A percentile compares a stretch with the other conserved stretches of the same genome.
phyloP scores from a whole-genome alignment of 768 basidiomycete species.

The Kwoniella sp. region DNA sequence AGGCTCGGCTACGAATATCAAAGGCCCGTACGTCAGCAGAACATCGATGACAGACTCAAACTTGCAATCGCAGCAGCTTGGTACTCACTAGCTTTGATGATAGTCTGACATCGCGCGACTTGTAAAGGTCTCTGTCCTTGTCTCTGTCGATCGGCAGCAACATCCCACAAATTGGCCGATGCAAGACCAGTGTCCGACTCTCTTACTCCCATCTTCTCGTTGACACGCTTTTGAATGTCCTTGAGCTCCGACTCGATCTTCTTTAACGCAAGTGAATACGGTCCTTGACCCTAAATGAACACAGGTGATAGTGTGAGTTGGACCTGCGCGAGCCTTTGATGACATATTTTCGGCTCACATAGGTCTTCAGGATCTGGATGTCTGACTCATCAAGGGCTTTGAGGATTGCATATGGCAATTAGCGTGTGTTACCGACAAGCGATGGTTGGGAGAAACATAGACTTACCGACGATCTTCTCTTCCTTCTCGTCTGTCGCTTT shows the following conservation, averaged over 20 bases:
- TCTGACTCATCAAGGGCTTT: slow-evolving; percentile 94
- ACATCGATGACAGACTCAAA: no score
- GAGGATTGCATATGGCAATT: slow-evolving; percentile 20
- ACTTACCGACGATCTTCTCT: slow-evolving; percentile 84
- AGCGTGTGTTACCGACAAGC: slow-evolving; percentile 4
- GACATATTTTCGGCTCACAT: no score
- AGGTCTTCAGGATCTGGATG: slow-evolving; percentile 98
- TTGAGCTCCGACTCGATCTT: slow-evolving; percentile 88
- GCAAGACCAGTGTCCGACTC: slow-evolving; percentile 98
- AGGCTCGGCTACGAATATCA: slow-evolving; percentile 62
- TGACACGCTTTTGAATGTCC: slow-evolving; percentile 93
- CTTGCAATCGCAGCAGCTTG: no score
- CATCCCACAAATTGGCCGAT: slow-evolving; percentile 95
- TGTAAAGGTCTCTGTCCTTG: slow-evolving; percentile 91
- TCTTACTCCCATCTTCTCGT: slow-evolving; percentile 98
- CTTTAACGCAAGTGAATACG: slow-evolving; percentile 86
- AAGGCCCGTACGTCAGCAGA: no score
- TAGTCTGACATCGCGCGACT: slow-evolving; percentile 98
- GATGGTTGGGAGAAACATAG: neutral
- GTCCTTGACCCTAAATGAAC: slow-evolving; percentile 85
- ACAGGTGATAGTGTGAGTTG: no score
- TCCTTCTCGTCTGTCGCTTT: slow-evolving; percentile 78
- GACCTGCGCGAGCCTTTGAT: no score
- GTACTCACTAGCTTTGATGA: slow-evolving; percentile 72
- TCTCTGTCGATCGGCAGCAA: slow-evolving; percentile 85